Conservation (phyloP, 768 basidiomycete genomes). For the Boletus insuetus region DNA sequence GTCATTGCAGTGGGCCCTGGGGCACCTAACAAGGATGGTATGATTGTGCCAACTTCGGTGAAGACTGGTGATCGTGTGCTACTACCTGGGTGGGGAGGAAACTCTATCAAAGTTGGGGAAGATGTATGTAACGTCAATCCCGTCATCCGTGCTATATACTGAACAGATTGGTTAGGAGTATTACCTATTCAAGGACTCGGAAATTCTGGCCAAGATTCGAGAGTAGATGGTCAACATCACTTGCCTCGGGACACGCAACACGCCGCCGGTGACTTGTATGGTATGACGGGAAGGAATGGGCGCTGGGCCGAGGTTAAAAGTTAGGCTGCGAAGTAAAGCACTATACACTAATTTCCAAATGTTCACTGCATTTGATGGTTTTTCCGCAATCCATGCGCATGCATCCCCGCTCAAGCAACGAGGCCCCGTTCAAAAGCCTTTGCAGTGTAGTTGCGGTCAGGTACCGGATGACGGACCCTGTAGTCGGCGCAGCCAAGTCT, state of each 20-base stretch:
- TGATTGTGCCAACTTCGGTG: conserved; percentile 69
- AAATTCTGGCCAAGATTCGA: conserved; percentile 94
- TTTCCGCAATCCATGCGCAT: conserved; percentile 22
- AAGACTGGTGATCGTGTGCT: conserved; percentile 90
- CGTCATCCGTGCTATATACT: background rate
- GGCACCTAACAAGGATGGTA: conserved; percentile 84
- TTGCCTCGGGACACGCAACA: background rate
- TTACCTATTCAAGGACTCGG: conserved; percentile 89
- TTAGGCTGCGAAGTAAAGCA: conserved; percentile 8
- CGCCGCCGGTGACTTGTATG: background rate
- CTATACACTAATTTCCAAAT: conserved; percentile 19
- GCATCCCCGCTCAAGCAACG: conserved; percentile 30
- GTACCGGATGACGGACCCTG: too few relatives aligned
- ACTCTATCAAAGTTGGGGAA: conserved; percentile 92
- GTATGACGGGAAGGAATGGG: background rate
- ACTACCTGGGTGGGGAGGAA: conserved; percentile 96
- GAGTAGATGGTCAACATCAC: conserved; percentile 51
- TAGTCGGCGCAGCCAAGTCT: background rate
- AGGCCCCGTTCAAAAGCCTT: background rate
- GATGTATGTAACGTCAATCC: conserved; percentile 57
- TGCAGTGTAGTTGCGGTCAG: too few relatives aligned
- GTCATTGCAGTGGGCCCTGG: conserved; percentile 96
- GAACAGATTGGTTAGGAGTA: conserved; percentile 64
- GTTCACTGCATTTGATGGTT: conserved; percentile 19
- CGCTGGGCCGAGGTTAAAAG: conserved; percentile 1